phyloP scores from a whole-genome alignment of 192 early-diverging fungal species.

The Phycomyces blakesleeanus region DNA sequence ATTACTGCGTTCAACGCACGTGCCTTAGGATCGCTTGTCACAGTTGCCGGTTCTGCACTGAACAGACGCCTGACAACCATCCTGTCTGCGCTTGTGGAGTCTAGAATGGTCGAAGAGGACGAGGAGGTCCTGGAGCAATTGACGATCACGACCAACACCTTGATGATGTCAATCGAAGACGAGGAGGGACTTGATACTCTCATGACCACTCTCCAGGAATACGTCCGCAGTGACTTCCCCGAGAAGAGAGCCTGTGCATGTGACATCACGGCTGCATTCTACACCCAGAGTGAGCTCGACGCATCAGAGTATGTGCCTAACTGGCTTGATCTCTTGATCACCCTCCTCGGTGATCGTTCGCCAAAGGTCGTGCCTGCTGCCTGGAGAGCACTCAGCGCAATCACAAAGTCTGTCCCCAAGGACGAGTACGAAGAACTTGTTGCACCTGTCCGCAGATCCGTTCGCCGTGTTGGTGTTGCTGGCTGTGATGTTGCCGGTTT shows the following conservation, averaged over 20 bases:
- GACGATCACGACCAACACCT: constrained; percentile 64
- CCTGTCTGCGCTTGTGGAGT: constrained; percentile 76
- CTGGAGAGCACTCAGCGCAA: constrained; percentile 77
- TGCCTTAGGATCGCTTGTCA: constrained; percentile 82
- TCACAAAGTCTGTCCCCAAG: constrained; percentile 81
- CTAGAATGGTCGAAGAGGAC: constrained; percentile 64
- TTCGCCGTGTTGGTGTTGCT: constrained; percentile 53
- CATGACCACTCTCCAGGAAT: constrained; percentile 76
- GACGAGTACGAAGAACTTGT: constrained; percentile 86
- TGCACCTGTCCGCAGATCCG: constrained; percentile 57
- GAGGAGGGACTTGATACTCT: constrained; percentile 77
- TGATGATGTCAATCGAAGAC: constrained; percentile 75
- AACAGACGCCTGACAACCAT: constrained; percentile 81
- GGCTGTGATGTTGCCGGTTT: constrained; percentile 75
- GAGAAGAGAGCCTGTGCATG: constrained; percentile 54
- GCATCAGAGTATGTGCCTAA: constrained; percentile 67
- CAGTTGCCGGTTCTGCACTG: constrained; percentile 83
- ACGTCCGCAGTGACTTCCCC: constrained; percentile 56
- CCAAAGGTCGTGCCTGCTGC: constrained; percentile 62
- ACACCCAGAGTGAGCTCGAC: constrained; percentile 55
- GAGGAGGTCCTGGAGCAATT: constrained; percentile 63
- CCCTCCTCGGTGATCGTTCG: constrained; percentile 60
- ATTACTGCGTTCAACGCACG: constrained; percentile 91
- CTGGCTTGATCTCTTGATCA: constrained; percentile 76
- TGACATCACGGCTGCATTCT: constrained; percentile 64